These are phyloP conservation scores for Serendipita sp. DNA, from an alignment of 1,284 basidiomycete genomes.

Conservation along the genomic window DNA sequence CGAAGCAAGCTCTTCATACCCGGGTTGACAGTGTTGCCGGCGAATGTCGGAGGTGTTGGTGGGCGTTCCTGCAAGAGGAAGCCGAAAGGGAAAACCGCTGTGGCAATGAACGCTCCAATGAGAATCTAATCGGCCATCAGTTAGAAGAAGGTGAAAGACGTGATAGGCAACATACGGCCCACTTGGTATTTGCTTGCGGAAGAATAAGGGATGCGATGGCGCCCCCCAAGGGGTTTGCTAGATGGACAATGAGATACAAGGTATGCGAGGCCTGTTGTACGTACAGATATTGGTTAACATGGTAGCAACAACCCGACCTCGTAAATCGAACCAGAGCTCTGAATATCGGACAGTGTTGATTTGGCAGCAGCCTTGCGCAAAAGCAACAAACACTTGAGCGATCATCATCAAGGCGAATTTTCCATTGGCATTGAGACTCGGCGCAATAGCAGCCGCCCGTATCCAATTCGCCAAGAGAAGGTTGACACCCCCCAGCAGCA, in stretches of 20 bases:
- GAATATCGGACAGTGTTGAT: constrained; percentile 56
- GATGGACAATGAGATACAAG: not conserved
- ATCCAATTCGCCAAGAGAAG: constrained; percentile 57
- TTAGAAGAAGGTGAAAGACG: not conserved
- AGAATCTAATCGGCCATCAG: not conserved
- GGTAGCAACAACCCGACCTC: constrained; percentile 60
- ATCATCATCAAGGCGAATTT: constrained; percentile 51
- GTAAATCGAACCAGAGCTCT: constrained; percentile 63
- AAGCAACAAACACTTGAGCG: constrained; percentile 44
- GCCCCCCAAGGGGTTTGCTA: constrained; percentile 48
- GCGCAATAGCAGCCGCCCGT: constrained; percentile 52
- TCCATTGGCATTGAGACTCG: constrained; percentile 30
- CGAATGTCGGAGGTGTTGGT: constrained; percentile 1
- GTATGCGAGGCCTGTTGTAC: constrained; percentile 11
- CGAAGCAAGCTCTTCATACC: constrained; percentile 39
- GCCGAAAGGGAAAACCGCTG: constrained; percentile 1
- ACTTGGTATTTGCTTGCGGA: constrained; percentile 38
- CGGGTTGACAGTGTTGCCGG: constrained; percentile 21
- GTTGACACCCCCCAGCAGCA: constrained; percentile 35
- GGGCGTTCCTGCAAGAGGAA: constrained; percentile 7
- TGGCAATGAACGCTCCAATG: not conserved
- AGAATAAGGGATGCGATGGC: constrained; percentile 57
- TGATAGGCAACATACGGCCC: constrained; percentile 34
- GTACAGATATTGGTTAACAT: constrained; percentile 59
- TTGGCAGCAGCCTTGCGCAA: constrained; percentile 54